Conservation (phyloP, 176 grass and related monocot genomes). For the Saccharum officinarum region DNA sequence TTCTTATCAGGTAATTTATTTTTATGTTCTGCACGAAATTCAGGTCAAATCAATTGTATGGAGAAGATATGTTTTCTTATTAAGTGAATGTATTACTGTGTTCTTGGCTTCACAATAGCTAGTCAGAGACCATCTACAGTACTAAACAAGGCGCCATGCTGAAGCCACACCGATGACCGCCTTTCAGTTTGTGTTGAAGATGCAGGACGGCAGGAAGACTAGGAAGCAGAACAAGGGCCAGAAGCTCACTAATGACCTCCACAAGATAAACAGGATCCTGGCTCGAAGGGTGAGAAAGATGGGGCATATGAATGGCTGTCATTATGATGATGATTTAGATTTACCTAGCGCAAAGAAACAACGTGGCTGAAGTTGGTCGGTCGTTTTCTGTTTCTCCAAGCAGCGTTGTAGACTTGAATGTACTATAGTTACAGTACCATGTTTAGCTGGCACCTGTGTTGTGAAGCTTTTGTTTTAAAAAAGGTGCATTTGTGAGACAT, state of each 20-base stretch:
- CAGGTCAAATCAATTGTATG: neutral
- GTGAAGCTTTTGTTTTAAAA: neutral
- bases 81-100: neutral
- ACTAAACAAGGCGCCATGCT: too few species aligned
- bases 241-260: constrained; percentile 83
- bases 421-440: neutral
- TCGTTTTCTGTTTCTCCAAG: too few species aligned
- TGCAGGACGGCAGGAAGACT: constrained; percentile 88
- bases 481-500: neutral
- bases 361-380: constrained; percentile 40
- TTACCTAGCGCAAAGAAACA: constrained; percentile 70
- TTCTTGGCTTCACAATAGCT: neutral
- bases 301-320: constrained; percentile 40
- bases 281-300: constrained; percentile 67
- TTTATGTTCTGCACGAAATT: neutral
- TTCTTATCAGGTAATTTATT: too few species aligned
- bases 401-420: too few species aligned
- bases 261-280: constrained; percentile 95
- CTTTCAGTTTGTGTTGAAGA: constrained; percentile 97
- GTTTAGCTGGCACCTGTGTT: neutral
- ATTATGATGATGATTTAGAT: constrained; percentile 52
- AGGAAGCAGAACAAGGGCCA: constrained; percentile 95
- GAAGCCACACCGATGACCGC: constrained; percentile 90
- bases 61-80: constrained; percentile 2
- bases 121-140: neutral